Percentiles rank a stretch among this genome's conserved stretches.
Evolutionary conservation across 2,329 filamentous ascomycete species (phyloP).

Genomic region (Curvularia spicifera): DNA sequence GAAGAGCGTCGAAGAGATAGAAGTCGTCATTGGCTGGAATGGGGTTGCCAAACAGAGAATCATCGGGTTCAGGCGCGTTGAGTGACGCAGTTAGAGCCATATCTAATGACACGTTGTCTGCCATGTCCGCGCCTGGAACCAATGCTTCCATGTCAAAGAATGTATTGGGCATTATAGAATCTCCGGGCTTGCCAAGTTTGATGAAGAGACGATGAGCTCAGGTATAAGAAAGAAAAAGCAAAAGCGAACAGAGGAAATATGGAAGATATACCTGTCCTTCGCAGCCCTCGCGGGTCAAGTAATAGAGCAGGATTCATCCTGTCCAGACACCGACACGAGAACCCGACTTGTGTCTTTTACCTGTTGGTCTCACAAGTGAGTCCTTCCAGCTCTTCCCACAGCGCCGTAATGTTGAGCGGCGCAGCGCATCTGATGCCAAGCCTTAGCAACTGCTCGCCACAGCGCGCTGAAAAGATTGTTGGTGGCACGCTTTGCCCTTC

Average conservation of each 20-base stretch:
- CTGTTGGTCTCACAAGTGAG: slow-evolving; percentile 7
- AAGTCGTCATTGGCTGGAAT: neutral
- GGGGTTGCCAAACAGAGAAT: neutral
- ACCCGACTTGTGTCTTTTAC: slow-evolving; percentile 7
- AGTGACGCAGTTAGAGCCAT: slow-evolving; percentile 1
- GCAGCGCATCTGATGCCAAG: slow-evolving; percentile 30
- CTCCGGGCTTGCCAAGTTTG: neutral
- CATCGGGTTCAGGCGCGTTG: slow-evolving; percentile 1
- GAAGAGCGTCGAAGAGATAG: neutral
- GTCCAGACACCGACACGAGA: slow-evolving; percentile 12
- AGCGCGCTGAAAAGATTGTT: slow-evolving; percentile 3
- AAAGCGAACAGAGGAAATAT: slow-evolving; percentile 1
- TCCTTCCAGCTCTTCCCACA: slow-evolving; percentile 18
- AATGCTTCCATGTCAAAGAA: slow-evolving; percentile 4
- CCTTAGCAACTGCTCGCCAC: slow-evolving; percentile 17
- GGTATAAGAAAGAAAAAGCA: neutral
- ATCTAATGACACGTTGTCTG: slow-evolving; percentile 2
- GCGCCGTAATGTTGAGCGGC: slow-evolving; percentile 19
- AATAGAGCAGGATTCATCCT: slow-evolving; percentile 37
- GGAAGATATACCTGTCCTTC: slow-evolving; percentile 33
- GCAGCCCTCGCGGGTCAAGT: slow-evolving; percentile 34
- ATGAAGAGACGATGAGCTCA: neutral
- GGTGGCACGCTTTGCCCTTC: neutral
- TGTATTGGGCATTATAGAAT: neutral
- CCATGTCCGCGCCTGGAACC: slow-evolving; percentile 2